These are phyloP conservation scores for Phyllostachys edulis DNA, from an alignment of 176 grass and related monocot species.

Conservation along the genomic window DNA sequence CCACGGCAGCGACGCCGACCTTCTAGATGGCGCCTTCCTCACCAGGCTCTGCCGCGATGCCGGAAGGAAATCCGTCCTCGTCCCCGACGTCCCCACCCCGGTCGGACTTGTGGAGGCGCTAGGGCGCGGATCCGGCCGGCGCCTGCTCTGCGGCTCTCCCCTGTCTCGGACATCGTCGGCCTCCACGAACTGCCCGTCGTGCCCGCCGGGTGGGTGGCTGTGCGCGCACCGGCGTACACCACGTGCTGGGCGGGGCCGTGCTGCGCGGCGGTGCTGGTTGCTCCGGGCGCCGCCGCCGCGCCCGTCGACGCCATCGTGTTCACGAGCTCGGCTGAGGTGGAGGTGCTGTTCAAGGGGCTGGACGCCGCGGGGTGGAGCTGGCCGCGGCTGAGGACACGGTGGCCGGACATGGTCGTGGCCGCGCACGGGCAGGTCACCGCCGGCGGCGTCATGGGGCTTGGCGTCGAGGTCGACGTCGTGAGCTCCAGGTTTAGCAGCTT, in stretches of 20 bases:
- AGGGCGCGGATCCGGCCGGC: conserved; percentile 48
- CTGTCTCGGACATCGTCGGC: conserved; percentile 57
- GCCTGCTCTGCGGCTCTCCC: conserved; percentile 79
- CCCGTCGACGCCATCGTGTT: conserved; percentile 70
- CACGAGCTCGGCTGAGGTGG: conserved; percentile 83
- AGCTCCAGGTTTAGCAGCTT: conserved; percentile 77
- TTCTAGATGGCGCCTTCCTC: conserved; percentile 55
- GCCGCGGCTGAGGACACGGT: conserved; percentile 44
- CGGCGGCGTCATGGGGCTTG: conserved; percentile 55
- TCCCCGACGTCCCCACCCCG: conserved; percentile 59
- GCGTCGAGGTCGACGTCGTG: too few relatives aligned
- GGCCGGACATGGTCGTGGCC: conserved; percentile 66
- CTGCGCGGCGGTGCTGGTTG: conserved; percentile 45
- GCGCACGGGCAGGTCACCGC: conserved; percentile 83
- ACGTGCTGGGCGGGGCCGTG: conserved; percentile 64
- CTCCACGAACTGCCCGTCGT: conserved; percentile 69
- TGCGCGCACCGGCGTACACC: conserved; percentile 60
- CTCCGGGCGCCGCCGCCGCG: background rate
- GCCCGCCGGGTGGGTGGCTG: conserved; percentile 54
- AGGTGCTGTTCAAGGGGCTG: conserved; percentile 78
- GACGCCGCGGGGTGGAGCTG: conserved; percentile 68
- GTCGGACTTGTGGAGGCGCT: conserved; percentile 54
- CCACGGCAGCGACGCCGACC: conserved; percentile 66
- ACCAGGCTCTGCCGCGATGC: conserved; percentile 41
- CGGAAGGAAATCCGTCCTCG: conserved; percentile 38